Conservation (phyloP, 345 rosid genomes). For the Salix brachista region DNA sequence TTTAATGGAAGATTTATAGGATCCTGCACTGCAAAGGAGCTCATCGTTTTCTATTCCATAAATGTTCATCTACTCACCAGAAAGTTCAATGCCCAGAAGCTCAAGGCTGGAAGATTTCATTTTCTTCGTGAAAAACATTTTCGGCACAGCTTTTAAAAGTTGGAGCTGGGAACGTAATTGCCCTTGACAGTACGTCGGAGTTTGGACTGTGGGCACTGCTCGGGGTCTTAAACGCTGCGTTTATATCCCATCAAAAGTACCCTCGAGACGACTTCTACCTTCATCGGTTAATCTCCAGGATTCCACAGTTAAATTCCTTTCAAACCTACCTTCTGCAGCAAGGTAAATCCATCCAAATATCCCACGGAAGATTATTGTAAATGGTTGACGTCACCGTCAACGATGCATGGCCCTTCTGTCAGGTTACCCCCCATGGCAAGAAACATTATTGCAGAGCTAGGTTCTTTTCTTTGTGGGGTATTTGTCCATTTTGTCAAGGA, state of each 20-base stretch:
- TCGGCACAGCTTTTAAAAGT: background rate
- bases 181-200: background rate
- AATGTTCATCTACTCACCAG: too few species aligned
- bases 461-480: conserved; percentile 13
- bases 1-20: too few species aligned
- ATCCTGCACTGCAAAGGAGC: too few species aligned
- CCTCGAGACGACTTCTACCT: background rate
- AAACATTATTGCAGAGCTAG: background rate
- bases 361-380: background rate
- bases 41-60: too few species aligned
- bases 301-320: background rate
- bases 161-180: background rate
- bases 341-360: background rate
- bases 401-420: too few species aligned
- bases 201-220: background rate
- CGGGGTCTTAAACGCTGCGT: background rate
- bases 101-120: background rate
- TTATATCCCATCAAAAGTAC: background rate
- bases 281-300: background rate
- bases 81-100: too few species aligned
- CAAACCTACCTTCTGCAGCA: background rate
- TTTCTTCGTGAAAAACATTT: background rate
- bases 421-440: background rate
- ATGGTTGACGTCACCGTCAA: background rate
- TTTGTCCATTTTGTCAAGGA: conserved; percentile 11